These are phyloP conservation scores for Piper longum DNA, from an alignment of 164 flowering plant genomes.

Conservation along the genomic window DNA sequence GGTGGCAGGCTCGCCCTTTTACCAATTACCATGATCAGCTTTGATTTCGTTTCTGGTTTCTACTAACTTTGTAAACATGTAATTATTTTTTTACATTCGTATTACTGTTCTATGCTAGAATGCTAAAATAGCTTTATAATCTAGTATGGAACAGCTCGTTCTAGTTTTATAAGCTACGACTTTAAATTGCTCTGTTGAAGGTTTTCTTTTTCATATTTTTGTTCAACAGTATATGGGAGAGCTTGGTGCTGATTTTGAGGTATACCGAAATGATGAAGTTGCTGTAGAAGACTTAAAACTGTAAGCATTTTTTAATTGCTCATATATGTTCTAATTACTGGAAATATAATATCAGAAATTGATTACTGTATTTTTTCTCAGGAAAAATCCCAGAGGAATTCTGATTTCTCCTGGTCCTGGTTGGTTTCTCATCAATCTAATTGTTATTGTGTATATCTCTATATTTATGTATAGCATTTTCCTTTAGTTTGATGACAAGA, in stretches of 20 bases:
- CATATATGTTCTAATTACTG: neutral
- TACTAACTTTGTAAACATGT: no score
- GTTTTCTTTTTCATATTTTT: neutral
- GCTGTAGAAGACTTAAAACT: slow-evolving; percentile 64
- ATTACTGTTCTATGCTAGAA: no score
- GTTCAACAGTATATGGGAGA: slow-evolving; percentile 76
- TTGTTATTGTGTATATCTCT: neutral
- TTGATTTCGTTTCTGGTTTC: no score
- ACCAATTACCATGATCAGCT: no score
- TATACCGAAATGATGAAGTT: slow-evolving; percentile 84
- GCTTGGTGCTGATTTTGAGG: slow-evolving; percentile 71
- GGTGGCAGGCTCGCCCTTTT: no score
- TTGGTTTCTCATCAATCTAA: slow-evolving; percentile 8
- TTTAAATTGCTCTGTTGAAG: neutral
- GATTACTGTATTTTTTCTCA: slow-evolving; percentile 10
- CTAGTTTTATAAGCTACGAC: no score
- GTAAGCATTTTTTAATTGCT: slow-evolving; percentile 19
- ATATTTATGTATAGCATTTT: no score
- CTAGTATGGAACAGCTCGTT: no score
- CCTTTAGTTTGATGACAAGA: neutral
- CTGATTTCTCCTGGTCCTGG: slow-evolving; percentile 99
- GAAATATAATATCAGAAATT: neutral
- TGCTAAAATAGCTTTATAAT: no score
- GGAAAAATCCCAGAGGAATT: slow-evolving; percentile 89
- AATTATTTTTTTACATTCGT: no score